Percentiles rank a stretch among this genome's conserved stretches.
Conservation (phyloP, 1,139 yeast species). For the Diutina scorzettiae region DNA sequence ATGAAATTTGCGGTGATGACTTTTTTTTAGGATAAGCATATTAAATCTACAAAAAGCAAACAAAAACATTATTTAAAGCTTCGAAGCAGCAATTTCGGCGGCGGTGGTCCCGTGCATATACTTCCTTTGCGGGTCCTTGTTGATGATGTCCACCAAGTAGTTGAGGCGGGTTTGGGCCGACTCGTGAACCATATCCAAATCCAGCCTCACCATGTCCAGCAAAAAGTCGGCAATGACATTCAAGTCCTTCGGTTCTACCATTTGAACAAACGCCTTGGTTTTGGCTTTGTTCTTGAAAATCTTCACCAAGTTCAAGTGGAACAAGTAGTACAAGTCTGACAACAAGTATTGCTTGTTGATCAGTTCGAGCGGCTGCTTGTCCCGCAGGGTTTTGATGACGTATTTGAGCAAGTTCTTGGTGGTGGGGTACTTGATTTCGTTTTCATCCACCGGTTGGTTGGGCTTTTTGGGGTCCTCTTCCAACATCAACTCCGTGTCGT, state of each 20-base stretch:
- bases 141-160: conserved; percentile 26
- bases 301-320: conserved; percentile 23
- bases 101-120: neutral
- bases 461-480: conserved; percentile 2
- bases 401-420: conserved; percentile 6
- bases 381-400: conserved; percentile 3
- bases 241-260: conserved; percentile 21
- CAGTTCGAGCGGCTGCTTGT: conserved; percentile 4
- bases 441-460: neutral
- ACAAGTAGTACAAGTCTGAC: conserved; percentile 28
- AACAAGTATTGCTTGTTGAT: conserved; percentile 32
- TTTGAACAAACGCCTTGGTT: conserved; percentile 30
- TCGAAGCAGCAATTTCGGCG: neutral
- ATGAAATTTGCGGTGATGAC: too few relatives aligned
- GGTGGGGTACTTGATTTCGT: conserved; percentile 5
- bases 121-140: neutral
- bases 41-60: too few relatives aligned
- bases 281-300: conserved; percentile 33
- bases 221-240: conserved; percentile 19
- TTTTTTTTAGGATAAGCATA: too few relatives aligned
- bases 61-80: too few relatives aligned
- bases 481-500: conserved; percentile 2
- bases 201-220: conserved; percentile 12
- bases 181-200: conserved; percentile 9
- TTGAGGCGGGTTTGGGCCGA: conserved; percentile 13